Evolutionary conservation across 1,284 basidiomycete species (phyloP), one percentile per base, ranked within the genome.

Genomic region (Fomes fomentarius): DNA sequence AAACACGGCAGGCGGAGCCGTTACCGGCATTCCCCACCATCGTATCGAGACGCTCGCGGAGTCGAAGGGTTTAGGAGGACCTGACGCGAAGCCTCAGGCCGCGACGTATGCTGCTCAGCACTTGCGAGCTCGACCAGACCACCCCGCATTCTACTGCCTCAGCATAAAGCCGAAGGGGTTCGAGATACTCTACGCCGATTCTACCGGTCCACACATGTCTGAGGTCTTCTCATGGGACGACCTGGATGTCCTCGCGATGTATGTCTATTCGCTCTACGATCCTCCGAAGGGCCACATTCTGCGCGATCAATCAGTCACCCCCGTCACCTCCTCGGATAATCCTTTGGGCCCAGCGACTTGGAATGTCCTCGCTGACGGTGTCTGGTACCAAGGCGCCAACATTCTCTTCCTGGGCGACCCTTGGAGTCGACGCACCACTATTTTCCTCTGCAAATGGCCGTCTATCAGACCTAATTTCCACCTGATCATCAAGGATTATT

Each of bases 241-340:
- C 26, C 17, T 39, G 24, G 19, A 31, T 9, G 25, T 42, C 14
- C 52, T 57, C 12, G 26, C 40, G 12, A 22, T 31, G 2, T 54
- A 37, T 30, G n/a, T 57, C 41, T 44, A 46, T 21, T 53, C 56
- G 6, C 22, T 57, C 22, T 57, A 57, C 39, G n/a, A 24, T n/a
- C 56, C 56, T n/a, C 56, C 52, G 4, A 33, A 31, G 12, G 26
- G 42, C 2, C 56, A 57, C 37, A 22, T 39, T 10, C 41, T 54
- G 6, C 31, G 30, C 9, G 56, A 57, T 28, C 52, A 46, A 10
- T 19, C 46, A 2, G 46, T 57, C 51, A 8, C 1, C 5, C 47
- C 30, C 33, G 12, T 26, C 6, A 2, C 24, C 2, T 42, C 40
- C 25, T 15, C 28, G 11, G 15, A 42, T 5, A 25, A 42, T 19